phyloP scores from a whole-genome alignment of 2,329 filamentous ascomycete species.

The Claviceps pazoutovae region DNA sequence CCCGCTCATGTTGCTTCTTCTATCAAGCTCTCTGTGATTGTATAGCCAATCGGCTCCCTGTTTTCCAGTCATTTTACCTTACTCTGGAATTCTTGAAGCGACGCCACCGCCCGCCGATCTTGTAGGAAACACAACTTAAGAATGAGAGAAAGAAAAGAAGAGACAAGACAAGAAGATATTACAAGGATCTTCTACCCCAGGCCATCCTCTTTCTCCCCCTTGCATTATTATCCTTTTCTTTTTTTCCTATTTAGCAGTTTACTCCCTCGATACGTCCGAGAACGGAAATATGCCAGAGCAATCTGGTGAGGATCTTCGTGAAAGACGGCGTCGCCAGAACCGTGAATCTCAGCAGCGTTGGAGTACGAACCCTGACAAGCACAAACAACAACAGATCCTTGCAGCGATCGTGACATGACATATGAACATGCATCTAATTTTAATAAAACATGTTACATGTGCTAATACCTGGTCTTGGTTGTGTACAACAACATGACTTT shows the following conservation, averaged over 20 bases:
- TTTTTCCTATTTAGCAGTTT: not conserved
- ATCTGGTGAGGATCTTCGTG: slow-evolving; percentile 9
- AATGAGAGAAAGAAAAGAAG: too few relatives aligned
- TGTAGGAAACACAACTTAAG: too few relatives aligned
- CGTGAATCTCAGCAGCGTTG: slow-evolving; percentile 1
- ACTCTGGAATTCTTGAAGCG: too few relatives aligned
- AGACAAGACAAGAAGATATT: too few relatives aligned
- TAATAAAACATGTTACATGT: not conserved
- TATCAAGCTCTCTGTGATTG: not conserved
- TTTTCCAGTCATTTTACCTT: too few relatives aligned
- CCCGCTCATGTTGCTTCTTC: not conserved
- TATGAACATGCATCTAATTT: not conserved
- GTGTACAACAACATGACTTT: not conserved
- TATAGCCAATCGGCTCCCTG: not conserved
- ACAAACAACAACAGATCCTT: not conserved
- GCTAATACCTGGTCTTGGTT: not conserved
- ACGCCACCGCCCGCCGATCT: too few relatives aligned
- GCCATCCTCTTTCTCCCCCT: not conserved
- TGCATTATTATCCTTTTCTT: not conserved
- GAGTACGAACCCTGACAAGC: not conserved
- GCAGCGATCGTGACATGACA: not conserved
- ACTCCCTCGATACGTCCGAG: not conserved
- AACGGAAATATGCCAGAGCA: slow-evolving; percentile 10
- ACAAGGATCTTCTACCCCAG: not conserved
- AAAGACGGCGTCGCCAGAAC: not conserved